A percentile compares a stretch with the other conserved stretches of the same genome.
Conservation (phyloP, 495 filamentous ascomycete species). For the Cetradonia linearis region DNA sequence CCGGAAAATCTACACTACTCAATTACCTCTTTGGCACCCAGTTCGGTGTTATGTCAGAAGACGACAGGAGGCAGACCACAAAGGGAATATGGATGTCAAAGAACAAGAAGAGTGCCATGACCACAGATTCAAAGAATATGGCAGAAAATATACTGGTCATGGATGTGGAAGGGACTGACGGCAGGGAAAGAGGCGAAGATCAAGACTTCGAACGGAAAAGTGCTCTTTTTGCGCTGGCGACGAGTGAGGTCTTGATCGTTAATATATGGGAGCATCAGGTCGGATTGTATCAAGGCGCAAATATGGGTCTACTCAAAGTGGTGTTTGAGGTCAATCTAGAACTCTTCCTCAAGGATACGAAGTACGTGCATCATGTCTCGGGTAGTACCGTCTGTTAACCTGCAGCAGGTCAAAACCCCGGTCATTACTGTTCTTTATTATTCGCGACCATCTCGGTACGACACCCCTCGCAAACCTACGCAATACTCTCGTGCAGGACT, state of each 20-base stretch:
- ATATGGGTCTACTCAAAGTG: slow-evolving; percentile 96
- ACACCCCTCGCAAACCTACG: slow-evolving; percentile 83
- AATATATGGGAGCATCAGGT: slow-evolving; percentile 99
- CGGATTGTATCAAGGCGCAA: slow-evolving; percentile 93
- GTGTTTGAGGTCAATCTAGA: slow-evolving; percentile 98
- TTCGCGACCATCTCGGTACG: slow-evolving; percentile 86
- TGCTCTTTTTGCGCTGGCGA: slow-evolving; percentile 90
- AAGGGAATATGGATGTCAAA: slow-evolving; percentile 99
- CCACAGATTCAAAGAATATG: slow-evolving; percentile 47
- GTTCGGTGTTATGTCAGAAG: slow-evolving; percentile 93
- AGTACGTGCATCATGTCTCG: slow-evolving; percentile 44
- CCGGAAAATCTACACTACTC: slow-evolving; percentile 92
- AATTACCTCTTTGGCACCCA: slow-evolving; percentile 93
- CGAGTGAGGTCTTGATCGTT: slow-evolving; percentile 94
- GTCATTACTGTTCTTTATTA: slow-evolving; percentile 95
- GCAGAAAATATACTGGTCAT: slow-evolving; percentile 97
- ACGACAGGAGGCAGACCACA: slow-evolving; percentile 84
- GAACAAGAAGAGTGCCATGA: slow-evolving; percentile 51
- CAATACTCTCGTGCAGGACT: slow-evolving; percentile 79
- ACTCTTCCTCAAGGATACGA: slow-evolving; percentile 86
- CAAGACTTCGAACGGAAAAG: slow-evolving; percentile 99
- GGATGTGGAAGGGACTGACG: slow-evolving; percentile 98
- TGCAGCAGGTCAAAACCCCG: slow-evolving; percentile 65
- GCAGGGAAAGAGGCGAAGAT: slow-evolving; percentile 90
- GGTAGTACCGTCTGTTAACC: slow-evolving; percentile 22